Conservation (phyloP, 352 stramenopile species). For the Saprolegnia diclina region DNA sequence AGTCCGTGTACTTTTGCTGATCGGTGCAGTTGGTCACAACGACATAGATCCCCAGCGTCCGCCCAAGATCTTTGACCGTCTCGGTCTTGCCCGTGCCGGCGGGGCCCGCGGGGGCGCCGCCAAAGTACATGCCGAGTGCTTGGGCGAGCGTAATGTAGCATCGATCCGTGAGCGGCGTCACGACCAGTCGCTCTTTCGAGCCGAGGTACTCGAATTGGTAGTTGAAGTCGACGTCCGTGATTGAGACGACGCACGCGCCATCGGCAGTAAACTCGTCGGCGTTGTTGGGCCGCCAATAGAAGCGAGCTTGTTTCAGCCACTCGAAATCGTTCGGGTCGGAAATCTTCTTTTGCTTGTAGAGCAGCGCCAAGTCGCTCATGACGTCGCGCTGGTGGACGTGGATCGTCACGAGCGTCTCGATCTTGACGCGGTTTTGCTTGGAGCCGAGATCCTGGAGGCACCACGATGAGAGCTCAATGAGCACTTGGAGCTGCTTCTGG, state of each 20-base stretch:
- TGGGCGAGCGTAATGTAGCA: conserved; percentile 98
- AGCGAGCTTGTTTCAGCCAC: conserved; percentile 98
- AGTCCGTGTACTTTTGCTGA: conserved; percentile 97
- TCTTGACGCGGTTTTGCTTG: conserved; percentile 96
- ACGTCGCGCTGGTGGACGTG: conserved; percentile 98
- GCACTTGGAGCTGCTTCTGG: conserved; percentile 88
- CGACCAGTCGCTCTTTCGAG: conserved; percentile 95
- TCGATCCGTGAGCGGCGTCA: conserved; percentile 95
- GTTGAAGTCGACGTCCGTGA: conserved; percentile 98
- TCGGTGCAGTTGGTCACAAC: conserved; percentile 97
- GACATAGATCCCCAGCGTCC: conserved; percentile 93
- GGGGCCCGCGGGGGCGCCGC: conserved; percentile 91
- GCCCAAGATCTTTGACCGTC: conserved; percentile 95
- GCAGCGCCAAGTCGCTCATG: conserved; percentile 88
- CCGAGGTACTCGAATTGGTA: conserved; percentile 98
- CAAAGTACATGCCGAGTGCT: conserved; percentile 98
- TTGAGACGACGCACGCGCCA: conserved; percentile 94
- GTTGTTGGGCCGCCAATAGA: conserved; percentile 95
- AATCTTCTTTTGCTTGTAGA: conserved; percentile 96
- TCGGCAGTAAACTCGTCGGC: conserved; percentile 92
- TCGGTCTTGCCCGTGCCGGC: conserved; percentile 97
- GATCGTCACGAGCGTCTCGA: conserved; percentile 97
- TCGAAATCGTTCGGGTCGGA: conserved; percentile 97
- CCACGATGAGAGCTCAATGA: conserved; percentile 94
- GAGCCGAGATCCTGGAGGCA: conserved; percentile 94